Conservation (phyloP, 2,329 filamentous ascomycete species). For the Phialophora chinensis region DNA sequence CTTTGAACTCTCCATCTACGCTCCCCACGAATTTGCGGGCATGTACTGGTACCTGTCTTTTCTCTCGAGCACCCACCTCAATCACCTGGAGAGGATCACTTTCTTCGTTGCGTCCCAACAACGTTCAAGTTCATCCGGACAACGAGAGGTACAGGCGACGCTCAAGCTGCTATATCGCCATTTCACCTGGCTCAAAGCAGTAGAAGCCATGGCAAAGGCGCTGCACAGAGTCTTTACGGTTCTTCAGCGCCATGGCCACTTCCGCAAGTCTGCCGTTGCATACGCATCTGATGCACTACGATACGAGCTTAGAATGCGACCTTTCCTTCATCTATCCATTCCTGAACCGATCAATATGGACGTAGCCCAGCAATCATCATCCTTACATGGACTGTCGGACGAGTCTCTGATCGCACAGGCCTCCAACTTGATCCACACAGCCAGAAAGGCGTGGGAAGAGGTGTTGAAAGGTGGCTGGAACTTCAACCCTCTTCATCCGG, state of each 20-base stretch:
- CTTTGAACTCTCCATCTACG: conserved; percentile 91
- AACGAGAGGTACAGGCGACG: conserved; percentile 40
- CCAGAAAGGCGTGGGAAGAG: conserved; percentile 52
- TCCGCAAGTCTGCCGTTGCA: conserved; percentile 54
- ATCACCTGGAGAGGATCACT: conserved; percentile 75
- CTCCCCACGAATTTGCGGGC: conserved; percentile 78
- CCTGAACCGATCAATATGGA: conserved; percentile 71
- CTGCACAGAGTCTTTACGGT: conserved; percentile 68
- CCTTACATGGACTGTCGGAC: conserved; percentile 53
- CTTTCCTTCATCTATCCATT: conserved; percentile 72
- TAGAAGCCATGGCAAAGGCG: conserved; percentile 59
- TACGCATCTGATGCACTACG: conserved; percentile 72
- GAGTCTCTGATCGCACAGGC: conserved; percentile 49
- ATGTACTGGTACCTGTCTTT: conserved; percentile 93
- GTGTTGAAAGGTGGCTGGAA: conserved; percentile 49
- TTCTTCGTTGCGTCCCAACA: conserved; percentile 59
- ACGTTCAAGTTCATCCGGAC: conserved; percentile 20
- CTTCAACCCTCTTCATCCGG: conserved; percentile 35
- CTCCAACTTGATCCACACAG: conserved; percentile 47
- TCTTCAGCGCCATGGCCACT: conserved; percentile 62
- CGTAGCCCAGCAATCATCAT: conserved; percentile 59
- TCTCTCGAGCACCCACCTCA: conserved; percentile 69
- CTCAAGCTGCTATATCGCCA: conserved; percentile 60
- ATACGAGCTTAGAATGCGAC: conserved; percentile 86
- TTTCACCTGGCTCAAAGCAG: conserved; percentile 69